phyloP scores from a whole-genome alignment of 2,329 filamentous ascomycete genomes.

The Colletotrichum tropicale region DNA sequence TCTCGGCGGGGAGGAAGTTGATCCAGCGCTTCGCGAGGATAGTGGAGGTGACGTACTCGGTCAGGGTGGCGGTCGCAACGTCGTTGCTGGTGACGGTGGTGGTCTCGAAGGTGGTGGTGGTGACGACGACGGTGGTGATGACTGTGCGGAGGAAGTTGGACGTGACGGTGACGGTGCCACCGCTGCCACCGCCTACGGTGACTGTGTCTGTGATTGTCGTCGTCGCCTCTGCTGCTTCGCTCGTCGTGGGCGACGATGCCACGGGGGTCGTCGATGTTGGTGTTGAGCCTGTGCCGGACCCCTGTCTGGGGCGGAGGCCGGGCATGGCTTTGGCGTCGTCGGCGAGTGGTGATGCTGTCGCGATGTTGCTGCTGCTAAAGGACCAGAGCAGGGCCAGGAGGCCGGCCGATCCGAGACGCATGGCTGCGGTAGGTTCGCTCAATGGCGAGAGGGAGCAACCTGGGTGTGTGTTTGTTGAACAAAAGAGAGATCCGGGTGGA shows the following conservation, averaged over 20 bases:
- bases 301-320: constrained; percentile 6
- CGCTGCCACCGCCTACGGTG: neutral
- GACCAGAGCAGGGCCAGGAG: constrained; percentile 16
- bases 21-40: constrained; percentile 37
- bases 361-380: neutral
- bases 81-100: constrained; percentile 39
- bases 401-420: constrained; percentile 14
- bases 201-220: neutral
- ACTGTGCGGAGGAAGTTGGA: constrained; percentile 11
- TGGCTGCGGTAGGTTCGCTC: neutral
- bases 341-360: neutral
- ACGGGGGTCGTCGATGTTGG: neutral
- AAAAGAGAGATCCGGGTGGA: neutral
- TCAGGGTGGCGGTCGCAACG: constrained; percentile 38
- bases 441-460: neutral
- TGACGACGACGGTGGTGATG: constrained; percentile 36
- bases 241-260: neutral
- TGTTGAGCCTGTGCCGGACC: neutral
- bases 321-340: neutral
- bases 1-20: constrained; percentile 28
- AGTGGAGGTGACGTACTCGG: constrained; percentile 38
- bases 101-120: constrained; percentile 38
- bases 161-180: constrained; percentile 11
- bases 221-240: neutral
- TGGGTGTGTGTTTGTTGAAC: neutral